Evolutionary conservation across 2,329 filamentous ascomycete genomes (phyloP).

Genomic region (Epichloe aotearoae): DNA sequence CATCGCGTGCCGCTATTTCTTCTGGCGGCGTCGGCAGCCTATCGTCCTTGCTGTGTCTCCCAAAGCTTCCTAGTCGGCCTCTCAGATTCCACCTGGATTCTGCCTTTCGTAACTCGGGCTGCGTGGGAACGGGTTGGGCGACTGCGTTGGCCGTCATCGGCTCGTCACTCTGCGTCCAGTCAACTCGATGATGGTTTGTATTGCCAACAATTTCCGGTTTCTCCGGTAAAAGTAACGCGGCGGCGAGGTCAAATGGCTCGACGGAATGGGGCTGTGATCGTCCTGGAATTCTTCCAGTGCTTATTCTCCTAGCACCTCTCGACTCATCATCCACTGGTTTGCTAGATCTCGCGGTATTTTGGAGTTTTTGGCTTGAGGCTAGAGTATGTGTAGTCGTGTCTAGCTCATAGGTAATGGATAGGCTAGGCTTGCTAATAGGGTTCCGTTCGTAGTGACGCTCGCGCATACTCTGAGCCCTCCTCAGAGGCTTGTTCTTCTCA

Average conservation of each 20-base stretch:
- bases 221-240: slow-evolving; percentile 1
- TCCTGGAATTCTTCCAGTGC: slow-evolving; percentile 22
- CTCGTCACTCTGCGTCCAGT: slow-evolving; percentile 49
- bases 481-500: slow-evolving; percentile 23
- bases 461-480: slow-evolving; percentile 24
- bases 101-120: slow-evolving; percentile 26
- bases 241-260: slow-evolving; percentile 2
- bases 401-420: slow-evolving; percentile 23
- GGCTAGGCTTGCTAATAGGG: slow-evolving; percentile 25
- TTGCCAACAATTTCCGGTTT: slow-evolving; percentile 4
- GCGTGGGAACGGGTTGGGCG: background rate
- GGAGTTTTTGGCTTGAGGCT: slow-evolving; percentile 19
- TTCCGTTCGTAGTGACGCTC: slow-evolving; percentile 27
- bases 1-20: slow-evolving; percentile 6
- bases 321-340: slow-evolving; percentile 5
- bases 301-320: slow-evolving; percentile 20
- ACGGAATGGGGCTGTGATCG: slow-evolving; percentile 7
- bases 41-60: slow-evolving; percentile 16
- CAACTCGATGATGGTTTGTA: slow-evolving; percentile 29
- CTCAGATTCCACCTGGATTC: slow-evolving; percentile 38
- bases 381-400: slow-evolving; percentile 12
- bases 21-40: slow-evolving; percentile 9
- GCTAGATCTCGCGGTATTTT: slow-evolving; percentile 11
- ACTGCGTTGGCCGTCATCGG: slow-evolving; percentile 3
- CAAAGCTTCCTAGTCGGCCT: slow-evolving; percentile 24